These are phyloP conservation scores for Rutstroemia sp. DNA, from an alignment of 2,329 filamentous ascomycete genomes.

Conservation along the genomic window DNA sequence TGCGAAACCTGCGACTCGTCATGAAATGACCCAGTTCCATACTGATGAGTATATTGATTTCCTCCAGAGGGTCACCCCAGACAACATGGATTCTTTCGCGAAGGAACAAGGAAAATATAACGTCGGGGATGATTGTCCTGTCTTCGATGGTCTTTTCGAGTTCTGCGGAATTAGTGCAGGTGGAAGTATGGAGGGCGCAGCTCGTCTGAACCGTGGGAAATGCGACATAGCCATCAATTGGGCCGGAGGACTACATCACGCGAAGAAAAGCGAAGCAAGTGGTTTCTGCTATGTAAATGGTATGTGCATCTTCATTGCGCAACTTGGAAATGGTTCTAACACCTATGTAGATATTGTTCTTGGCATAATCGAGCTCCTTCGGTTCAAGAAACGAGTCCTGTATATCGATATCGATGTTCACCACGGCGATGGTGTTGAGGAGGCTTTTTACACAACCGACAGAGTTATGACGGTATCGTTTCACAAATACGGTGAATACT, in stretches of 20 bases:
- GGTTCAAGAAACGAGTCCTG: conserved; percentile 87
- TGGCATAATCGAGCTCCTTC: conserved; percentile 84
- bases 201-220: conserved; percentile 81
- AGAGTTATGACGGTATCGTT: conserved; percentile 90
- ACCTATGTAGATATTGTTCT: conserved; percentile 80
- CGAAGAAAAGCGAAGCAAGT: conserved; percentile 91
- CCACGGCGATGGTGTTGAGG: conserved; percentile 87
- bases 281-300: conserved; percentile 99
- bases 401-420: conserved; percentile 97
- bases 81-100: conserved; percentile 93
- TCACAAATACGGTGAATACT: conserved; percentile 96
- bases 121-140: conserved; percentile 92
- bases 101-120: conserved; percentile 93
- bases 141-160: conserved; percentile 96
- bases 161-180: conserved; percentile 94
- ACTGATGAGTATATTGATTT: conserved; percentile 95
- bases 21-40: conserved; percentile 92
- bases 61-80: conserved; percentile 87
- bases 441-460: conserved; percentile 88
- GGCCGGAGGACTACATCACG: conserved; percentile 94
- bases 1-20: conserved; percentile 76
- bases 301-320: conserved; percentile 34
- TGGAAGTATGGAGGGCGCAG: conserved; percentile 87
- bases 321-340: conserved; percentile 27
- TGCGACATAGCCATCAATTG: conserved; percentile 98